Evolutionary conservation across 2,329 filamentous ascomycete species (phyloP).

Genomic region (Alternaria sp.): DNA sequence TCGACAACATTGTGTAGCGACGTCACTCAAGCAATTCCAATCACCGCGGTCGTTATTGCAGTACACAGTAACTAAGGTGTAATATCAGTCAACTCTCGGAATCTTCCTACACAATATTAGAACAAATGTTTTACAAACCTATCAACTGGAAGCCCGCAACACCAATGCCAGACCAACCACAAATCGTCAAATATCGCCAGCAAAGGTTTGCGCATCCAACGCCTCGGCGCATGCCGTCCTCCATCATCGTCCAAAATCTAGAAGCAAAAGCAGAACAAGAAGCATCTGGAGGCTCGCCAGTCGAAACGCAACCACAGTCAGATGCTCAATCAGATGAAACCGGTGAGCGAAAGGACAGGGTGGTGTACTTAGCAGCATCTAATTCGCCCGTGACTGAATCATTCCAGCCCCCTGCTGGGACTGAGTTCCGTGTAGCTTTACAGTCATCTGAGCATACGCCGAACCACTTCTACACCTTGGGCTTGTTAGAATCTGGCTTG

Average conservation of each 20-base stretch:
- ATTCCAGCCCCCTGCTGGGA: background rate
- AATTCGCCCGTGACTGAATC: background rate
- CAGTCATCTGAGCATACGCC: background rate
- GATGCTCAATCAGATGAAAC: background rate
- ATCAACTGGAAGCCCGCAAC: background rate
- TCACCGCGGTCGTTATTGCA: background rate
- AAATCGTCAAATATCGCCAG: background rate
- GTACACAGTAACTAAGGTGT: background rate
- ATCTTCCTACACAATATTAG: background rate
- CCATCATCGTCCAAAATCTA: background rate
- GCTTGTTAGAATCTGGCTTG: conserved; percentile 2
- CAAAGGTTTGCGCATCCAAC: background rate
- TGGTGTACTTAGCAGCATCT: background rate
- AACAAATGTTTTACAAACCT: background rate
- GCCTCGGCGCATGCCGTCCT: background rate
- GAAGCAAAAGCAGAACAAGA: background rate
- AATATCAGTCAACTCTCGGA: background rate
- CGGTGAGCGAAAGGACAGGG: background rate
- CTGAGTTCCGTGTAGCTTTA: background rate
- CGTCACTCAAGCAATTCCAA: background rate
- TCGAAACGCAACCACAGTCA: background rate
- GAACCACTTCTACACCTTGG: background rate
- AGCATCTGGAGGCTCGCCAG: background rate
- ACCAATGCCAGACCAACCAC: background rate
- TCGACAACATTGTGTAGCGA: background rate